Conservation (phyloP, 2,329 filamentous ascomycete species). For the Mycosphaerelloides madeirae region DNA sequence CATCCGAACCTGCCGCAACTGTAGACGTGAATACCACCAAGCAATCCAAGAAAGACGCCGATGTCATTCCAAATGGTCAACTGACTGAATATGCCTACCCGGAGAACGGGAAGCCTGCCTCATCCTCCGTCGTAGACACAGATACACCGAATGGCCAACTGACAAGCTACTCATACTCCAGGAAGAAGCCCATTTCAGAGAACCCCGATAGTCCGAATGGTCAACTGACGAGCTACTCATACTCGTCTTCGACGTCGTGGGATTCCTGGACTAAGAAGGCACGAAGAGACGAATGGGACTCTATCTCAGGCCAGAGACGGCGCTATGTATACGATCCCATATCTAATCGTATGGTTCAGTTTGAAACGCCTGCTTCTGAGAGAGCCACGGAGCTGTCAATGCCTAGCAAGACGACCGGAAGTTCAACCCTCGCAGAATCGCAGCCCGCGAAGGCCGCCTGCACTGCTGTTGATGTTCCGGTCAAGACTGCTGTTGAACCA, state of each 20-base stretch:
- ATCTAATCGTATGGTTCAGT: slow-evolving; percentile 34
- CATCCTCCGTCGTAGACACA: slow-evolving; percentile 2
- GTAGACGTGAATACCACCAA: slow-evolving; percentile 1
- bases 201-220: slow-evolving; percentile 14
- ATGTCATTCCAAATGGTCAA: neutral
- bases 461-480: slow-evolving; percentile 15
- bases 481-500: slow-evolving; percentile 11
- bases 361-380: slow-evolving; percentile 1
- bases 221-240: slow-evolving; percentile 22
- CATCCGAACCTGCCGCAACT: slow-evolving; percentile 3
- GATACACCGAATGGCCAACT: slow-evolving; percentile 13
- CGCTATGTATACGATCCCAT: slow-evolving; percentile 36
- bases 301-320: slow-evolving; percentile 25
- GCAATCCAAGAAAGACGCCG: slow-evolving; percentile 5
- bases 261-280: slow-evolving; percentile 31
- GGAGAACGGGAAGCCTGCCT: slow-evolving; percentile 2
- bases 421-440: too few species aligned
- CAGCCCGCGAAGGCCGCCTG: too few species aligned
- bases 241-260: slow-evolving; percentile 27
- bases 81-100: slow-evolving; percentile 1
- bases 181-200: slow-evolving; percentile 12
- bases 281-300: slow-evolving; percentile 30
- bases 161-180: slow-evolving; percentile 18
- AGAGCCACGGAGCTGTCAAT: slow-evolving; percentile 7
- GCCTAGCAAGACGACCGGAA: too few species aligned